phyloP scores from a whole-genome alignment of 345 rosid genomes.

The Citrus maxima region DNA sequence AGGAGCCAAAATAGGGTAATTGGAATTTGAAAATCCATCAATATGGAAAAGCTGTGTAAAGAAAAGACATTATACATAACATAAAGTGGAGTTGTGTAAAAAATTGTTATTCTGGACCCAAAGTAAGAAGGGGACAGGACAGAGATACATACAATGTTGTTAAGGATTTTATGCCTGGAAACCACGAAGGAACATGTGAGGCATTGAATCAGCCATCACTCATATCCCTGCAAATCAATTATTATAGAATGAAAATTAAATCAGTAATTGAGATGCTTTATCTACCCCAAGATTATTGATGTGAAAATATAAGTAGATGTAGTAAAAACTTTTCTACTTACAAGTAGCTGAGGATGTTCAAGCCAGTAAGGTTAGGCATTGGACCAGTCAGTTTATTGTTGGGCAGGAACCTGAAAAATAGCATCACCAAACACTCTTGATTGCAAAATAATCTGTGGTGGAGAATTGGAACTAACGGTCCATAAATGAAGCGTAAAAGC shows the following conservation, averaged over 20 bases:
- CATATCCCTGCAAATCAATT: slow-evolving; percentile 51
- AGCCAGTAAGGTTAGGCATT: slow-evolving; percentile 56
- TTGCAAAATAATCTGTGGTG: not conserved
- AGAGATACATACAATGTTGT: slow-evolving; percentile 64
- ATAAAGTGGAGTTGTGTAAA: too few relatives aligned
- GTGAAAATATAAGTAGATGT: not conserved
- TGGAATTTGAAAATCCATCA: too few relatives aligned
- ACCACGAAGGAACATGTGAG: slow-evolving; percentile 59
- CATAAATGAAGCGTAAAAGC: not conserved
- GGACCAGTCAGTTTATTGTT: slow-evolving; percentile 56
- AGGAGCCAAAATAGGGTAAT: too few relatives aligned
- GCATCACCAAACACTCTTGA: not conserved
- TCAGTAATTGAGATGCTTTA: not conserved
- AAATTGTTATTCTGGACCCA: too few relatives aligned
- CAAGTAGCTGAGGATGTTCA: slow-evolving; percentile 56
- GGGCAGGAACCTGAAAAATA: slow-evolving; percentile 61
- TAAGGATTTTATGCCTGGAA: slow-evolving; percentile 38
- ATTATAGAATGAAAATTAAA: not conserved
- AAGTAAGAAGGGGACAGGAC: not conserved
- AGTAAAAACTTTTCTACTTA: slow-evolving; percentile 32
- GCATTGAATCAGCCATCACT: slow-evolving; percentile 62
- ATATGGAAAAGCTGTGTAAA: too few relatives aligned
- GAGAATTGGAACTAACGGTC: not conserved
- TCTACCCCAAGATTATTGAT: not conserved
- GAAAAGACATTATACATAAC: too few relatives aligned